Evolutionary conservation across 768 basidiomycete species (phyloP).

Genomic region (Mycena pura): DNA sequence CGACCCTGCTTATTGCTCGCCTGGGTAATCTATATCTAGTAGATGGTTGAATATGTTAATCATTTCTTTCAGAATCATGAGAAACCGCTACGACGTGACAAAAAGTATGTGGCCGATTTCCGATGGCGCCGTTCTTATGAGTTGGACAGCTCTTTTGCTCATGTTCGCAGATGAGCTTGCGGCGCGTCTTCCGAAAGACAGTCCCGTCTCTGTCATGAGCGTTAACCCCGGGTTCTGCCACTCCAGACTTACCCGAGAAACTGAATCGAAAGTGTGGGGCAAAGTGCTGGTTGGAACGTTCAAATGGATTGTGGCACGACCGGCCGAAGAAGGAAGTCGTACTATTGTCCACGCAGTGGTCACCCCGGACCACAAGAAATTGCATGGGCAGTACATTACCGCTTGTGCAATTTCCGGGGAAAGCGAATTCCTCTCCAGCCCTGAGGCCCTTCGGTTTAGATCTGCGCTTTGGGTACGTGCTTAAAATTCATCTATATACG

Average conservation of each 20-base stretch:
- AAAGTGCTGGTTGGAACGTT: background rate
- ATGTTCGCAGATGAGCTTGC: slow-evolving; percentile 45
- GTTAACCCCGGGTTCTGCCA: slow-evolving; percentile 44
- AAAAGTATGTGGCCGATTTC: slow-evolving; percentile 29
- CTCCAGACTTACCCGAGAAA: slow-evolving; percentile 36
- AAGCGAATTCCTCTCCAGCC: slow-evolving; percentile 1
- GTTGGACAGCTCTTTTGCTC: slow-evolving; percentile 43
- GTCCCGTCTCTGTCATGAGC: slow-evolving; percentile 37
- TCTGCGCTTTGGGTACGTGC: background rate
- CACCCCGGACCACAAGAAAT: slow-evolving; percentile 17
- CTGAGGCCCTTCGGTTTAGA: background rate
- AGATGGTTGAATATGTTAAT: background rate
- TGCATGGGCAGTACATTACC: slow-evolving; percentile 10
- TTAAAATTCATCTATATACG: background rate
- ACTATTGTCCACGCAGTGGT: slow-evolving; percentile 42
- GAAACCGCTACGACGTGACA: slow-evolving; percentile 32
- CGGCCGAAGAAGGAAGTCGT: slow-evolving; percentile 43
- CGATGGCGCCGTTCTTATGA: no score
- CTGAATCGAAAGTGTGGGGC: slow-evolving; percentile 13
- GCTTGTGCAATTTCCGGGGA: background rate
- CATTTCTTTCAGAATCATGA: slow-evolving; percentile 28
- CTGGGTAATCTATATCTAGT: slow-evolving; percentile 34
- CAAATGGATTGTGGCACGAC: slow-evolving; percentile 35
- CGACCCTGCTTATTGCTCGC: slow-evolving; percentile 30
- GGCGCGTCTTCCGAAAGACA: slow-evolving; percentile 34